Evolutionary conservation across 306 rosid species (phyloP).

Genomic region (Astragalus glycyphyllos): DNA sequence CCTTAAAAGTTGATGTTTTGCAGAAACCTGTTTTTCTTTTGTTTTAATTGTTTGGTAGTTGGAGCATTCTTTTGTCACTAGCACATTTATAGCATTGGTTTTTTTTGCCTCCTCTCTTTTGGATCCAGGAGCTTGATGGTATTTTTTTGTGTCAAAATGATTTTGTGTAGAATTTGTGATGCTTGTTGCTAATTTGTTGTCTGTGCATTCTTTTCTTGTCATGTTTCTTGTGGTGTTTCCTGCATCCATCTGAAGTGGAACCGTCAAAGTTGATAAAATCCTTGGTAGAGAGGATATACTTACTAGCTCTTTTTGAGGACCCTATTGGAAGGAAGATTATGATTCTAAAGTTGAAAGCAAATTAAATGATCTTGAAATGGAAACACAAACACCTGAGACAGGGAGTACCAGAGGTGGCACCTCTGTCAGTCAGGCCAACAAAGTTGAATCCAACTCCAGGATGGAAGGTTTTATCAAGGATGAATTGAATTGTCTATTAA

Average conservation of each 20-base stretch:
- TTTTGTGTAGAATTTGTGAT: conserved; percentile 11
- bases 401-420: conserved; percentile 31
- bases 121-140: conserved; percentile 1
- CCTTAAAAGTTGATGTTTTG: neutral
- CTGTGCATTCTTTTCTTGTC: conserved; percentile 23
- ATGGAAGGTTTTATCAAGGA: conserved; percentile 42
- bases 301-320: conserved; percentile 41
- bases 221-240: conserved; percentile 57
- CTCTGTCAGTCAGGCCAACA: conserved; percentile 30
- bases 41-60: conserved; percentile 5
- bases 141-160: conserved; percentile 17
- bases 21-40: neutral
- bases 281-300: conserved; percentile 61
- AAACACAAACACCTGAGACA: conserved; percentile 36
- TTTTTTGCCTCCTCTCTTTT: neutral
- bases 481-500: conserved; percentile 33
- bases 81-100: conserved; percentile 8
- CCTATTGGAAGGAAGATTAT: conserved; percentile 27
- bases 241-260: conserved; percentile 78
- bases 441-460: conserved; percentile 44
- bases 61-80: conserved; percentile 15
- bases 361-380: conserved; percentile 52
- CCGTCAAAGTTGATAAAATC: conserved; percentile 56
- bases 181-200: conserved; percentile 16
- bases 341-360: conserved; percentile 40